Evolutionary conservation across 495 filamentous ascomycete genomes (phyloP).

Genomic region (Hypoxylon cercidicola): DNA sequence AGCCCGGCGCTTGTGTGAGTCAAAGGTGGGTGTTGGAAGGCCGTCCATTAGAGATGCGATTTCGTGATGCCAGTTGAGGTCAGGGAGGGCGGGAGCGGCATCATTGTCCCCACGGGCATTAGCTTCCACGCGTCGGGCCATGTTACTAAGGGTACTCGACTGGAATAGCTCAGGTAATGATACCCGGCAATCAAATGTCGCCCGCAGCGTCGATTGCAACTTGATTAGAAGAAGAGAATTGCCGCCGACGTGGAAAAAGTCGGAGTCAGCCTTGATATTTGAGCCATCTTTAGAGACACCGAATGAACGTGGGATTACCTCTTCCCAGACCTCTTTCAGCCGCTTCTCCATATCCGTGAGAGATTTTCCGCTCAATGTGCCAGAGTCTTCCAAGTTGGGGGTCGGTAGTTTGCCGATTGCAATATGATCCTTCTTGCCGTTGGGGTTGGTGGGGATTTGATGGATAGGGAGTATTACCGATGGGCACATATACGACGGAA

Average conservation of each 20-base stretch:
- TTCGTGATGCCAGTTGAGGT: constrained; percentile 24
- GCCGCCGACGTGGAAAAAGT: constrained; percentile 53
- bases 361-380: not conserved
- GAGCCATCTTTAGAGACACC: constrained; percentile 9
- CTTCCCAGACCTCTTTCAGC: constrained; percentile 1
- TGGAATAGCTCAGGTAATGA: constrained; percentile 31
- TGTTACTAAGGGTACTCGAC: constrained; percentile 37
- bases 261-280: constrained; percentile 38
- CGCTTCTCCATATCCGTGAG: not conserved
- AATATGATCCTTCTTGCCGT: constrained; percentile 12
- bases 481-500: constrained; percentile 37
- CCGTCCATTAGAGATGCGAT: constrained; percentile 1
- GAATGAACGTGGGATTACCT: constrained; percentile 42
- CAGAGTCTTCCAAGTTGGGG: not conserved
- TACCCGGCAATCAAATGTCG: not conserved
- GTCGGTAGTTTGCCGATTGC: not conserved
- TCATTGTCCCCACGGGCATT: not conserved
- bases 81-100: not conserved
- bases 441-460: constrained; percentile 25
- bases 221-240: constrained; percentile 47
- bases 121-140: constrained; percentile 28
- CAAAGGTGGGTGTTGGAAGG: not conserved
- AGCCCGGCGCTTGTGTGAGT: too few relatives aligned
- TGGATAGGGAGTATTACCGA: constrained; percentile 17
- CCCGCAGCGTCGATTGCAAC: constrained; percentile 35